Conservation (phyloP, 176 grass and related monocot genomes). For the Triticum monococcum region DNA sequence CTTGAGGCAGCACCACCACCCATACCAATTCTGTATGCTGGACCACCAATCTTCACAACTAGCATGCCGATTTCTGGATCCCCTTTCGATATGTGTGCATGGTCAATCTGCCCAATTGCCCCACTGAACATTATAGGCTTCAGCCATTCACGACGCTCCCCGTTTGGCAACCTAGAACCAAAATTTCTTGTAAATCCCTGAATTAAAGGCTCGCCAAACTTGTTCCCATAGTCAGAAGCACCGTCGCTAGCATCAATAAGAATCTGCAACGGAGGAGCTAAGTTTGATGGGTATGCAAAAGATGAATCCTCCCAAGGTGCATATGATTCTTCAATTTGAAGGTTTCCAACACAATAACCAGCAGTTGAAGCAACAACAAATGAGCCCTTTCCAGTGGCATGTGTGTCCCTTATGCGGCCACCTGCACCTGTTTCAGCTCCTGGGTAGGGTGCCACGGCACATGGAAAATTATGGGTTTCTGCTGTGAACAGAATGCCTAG, state of each 20-base stretch:
- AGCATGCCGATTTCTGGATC: conserved; percentile 88
- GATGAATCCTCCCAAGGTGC: conserved; percentile 85
- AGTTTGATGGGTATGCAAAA: conserved; percentile 71
- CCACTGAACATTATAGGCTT: conserved; percentile 99
- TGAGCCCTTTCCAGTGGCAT: conserved; percentile 83
- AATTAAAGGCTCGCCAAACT: conserved; percentile 95
- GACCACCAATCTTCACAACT: conserved; percentile 96
- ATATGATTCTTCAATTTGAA: conserved; percentile 61
- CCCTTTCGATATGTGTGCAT: conserved; percentile 70
- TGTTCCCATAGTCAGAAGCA: conserved; percentile 94
- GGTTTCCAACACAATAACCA: conserved; percentile 91
- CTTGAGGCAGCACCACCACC: conserved; percentile 92
- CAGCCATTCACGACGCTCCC: conserved; percentile 73
- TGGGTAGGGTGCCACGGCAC: conserved; percentile 84
- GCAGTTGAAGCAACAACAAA: conserved; percentile 84
- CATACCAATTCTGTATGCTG: conserved; percentile 96
- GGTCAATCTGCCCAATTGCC: conserved; percentile 87
- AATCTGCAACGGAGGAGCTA: conserved; percentile 86
- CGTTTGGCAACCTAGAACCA: conserved; percentile 72
- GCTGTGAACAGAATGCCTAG: conserved; percentile 87
- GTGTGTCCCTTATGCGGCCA: conserved; percentile 88
- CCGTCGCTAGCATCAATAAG: conserved; percentile 80
- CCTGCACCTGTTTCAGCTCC: conserved; percentile 85
- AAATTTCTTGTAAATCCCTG: conserved; percentile 83
- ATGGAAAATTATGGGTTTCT: conserved; percentile 96